Conservation (phyloP, 345 rosid species). For the Hypericum androsaemum region DNA sequence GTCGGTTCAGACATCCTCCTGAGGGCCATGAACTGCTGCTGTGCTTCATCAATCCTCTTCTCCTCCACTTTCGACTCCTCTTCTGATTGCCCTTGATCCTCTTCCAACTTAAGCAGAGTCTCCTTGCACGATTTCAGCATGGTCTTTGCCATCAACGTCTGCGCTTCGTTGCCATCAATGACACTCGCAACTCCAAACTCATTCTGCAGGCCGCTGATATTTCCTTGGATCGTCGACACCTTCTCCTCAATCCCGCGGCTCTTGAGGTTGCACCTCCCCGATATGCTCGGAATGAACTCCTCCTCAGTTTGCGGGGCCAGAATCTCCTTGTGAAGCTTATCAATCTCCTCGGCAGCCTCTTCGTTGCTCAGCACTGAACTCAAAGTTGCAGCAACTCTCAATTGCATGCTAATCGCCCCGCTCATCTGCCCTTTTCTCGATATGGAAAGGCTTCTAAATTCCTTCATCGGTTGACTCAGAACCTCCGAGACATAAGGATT, state of each 20-base stretch:
- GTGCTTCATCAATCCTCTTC: conserved; percentile 37
- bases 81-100: conserved; percentile 41
- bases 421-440: conserved; percentile 32
- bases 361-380: conserved; percentile 43
- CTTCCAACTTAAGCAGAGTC: conserved; percentile 42
- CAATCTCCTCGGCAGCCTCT: conserved; percentile 55
- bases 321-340: conserved; percentile 59
- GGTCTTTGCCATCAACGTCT: conserved; percentile 56
- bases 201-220: conserved; percentile 51
- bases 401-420: conserved; percentile 20
- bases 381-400: conserved; percentile 14
- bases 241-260: conserved; percentile 49
- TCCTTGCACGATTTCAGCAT: conserved; percentile 67
- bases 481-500: conserved; percentile 34
- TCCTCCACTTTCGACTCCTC: conserved; percentile 43
- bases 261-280: conserved; percentile 39
- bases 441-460: conserved; percentile 33
- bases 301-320: conserved; percentile 59
- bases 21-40: conserved; percentile 31
- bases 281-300: conserved; percentile 56
- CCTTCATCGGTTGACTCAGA: conserved; percentile 37
- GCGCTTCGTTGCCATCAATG: conserved; percentile 65
- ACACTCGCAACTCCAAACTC: conserved; percentile 53
- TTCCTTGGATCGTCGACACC: conserved; percentile 48
- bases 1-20: conserved; percentile 18